Percentiles rank a stretch among this genome's conserved stretches.
phyloP scores from a whole-genome alignment of 495 filamentous ascomycete genomes.

The Xylaria flabelliformis region DNA sequence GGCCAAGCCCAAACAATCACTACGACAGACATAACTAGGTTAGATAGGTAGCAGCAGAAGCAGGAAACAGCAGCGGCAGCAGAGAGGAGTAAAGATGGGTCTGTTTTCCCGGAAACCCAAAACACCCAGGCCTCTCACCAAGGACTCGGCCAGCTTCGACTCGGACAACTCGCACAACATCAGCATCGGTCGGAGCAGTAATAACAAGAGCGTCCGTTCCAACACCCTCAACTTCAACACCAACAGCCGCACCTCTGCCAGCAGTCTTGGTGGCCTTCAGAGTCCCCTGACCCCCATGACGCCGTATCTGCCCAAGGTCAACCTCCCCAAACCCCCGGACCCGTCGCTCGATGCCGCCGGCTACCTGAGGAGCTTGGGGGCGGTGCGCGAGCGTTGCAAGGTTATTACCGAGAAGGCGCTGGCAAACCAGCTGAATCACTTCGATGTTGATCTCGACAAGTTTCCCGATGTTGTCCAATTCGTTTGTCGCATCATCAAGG shows the following conservation, averaged over 20 bases:
- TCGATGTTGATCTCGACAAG: conserved; percentile 88
- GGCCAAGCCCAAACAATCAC: neutral
- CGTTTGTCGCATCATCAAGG: conserved; percentile 96
- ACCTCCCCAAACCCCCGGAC: conserved; percentile 86
- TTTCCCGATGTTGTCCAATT: conserved; percentile 90
- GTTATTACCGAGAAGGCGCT: conserved; percentile 79
- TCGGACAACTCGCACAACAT: conserved; percentile 44
- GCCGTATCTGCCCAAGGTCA: conserved; percentile 56
- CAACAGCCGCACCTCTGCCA: conserved; percentile 42
- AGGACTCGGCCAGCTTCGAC: conserved; percentile 45
- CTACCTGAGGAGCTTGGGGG: conserved; percentile 88
- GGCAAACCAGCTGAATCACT: conserved; percentile 81
- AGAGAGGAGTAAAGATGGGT: conserved; percentile 46
- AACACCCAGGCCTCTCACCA: conserved; percentile 50
- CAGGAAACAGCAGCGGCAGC: neutral
- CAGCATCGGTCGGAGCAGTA: conserved; percentile 36
- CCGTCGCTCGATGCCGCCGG: conserved; percentile 88
- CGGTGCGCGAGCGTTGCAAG: conserved; percentile 80
- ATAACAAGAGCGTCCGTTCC: conserved; percentile 34
- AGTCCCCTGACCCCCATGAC: conserved; percentile 52
- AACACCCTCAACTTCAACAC: conserved; percentile 29
- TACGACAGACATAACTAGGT: neutral
- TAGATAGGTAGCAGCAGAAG: conserved; percentile 8
- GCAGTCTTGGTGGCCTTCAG: conserved; percentile 43
- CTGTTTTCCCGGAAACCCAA: conserved; percentile 58